These are phyloP conservation scores for Inonotus obliquus DNA, from an alignment of 1,284 basidiomycete genomes.

Conservation along the genomic window DNA sequence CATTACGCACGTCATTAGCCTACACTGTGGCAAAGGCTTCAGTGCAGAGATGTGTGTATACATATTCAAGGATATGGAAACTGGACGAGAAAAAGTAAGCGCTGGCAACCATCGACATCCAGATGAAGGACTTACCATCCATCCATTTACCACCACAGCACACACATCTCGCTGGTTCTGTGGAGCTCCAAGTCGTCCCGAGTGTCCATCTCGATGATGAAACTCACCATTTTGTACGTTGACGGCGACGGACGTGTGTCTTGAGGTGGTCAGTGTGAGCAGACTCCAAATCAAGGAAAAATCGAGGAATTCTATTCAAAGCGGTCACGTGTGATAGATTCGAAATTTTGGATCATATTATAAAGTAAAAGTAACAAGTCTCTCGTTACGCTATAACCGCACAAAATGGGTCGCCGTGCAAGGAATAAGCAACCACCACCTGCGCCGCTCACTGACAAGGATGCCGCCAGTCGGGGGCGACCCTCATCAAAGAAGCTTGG, in stretches of 20 bases:
- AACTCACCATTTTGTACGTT: constrained; percentile 14
- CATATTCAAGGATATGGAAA: constrained; percentile 23
- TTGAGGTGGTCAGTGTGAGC: constrained; percentile 1
- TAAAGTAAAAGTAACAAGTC: too few species aligned
- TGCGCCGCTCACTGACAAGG: constrained; percentile 47
- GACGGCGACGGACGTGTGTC: neutral
- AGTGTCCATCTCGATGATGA: neutral
- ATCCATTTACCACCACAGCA: constrained; percentile 28
- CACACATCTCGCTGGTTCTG: constrained; percentile 12
- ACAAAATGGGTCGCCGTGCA: constrained; percentile 79
- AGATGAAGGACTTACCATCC: constrained; percentile 47
- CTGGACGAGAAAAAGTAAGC: constrained; percentile 12
- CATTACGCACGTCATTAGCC: constrained; percentile 41
- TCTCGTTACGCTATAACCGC: neutral
- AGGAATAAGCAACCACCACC: constrained; percentile 88
- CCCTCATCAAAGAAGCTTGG: constrained; percentile 53
- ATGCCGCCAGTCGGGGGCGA: constrained; percentile 24
- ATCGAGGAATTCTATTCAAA: neutral
- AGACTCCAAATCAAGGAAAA: neutral
- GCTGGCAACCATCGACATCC: constrained; percentile 35
- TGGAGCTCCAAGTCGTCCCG: constrained; percentile 14
- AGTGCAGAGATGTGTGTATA: constrained; percentile 26
- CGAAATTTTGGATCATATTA: neutral
- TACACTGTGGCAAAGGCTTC: constrained; percentile 21
- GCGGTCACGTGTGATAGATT: neutral